Base-by-base conservation (phyloP, 192 early-diverging fungal genomes). In the Spinellus fusiger region DNA sequence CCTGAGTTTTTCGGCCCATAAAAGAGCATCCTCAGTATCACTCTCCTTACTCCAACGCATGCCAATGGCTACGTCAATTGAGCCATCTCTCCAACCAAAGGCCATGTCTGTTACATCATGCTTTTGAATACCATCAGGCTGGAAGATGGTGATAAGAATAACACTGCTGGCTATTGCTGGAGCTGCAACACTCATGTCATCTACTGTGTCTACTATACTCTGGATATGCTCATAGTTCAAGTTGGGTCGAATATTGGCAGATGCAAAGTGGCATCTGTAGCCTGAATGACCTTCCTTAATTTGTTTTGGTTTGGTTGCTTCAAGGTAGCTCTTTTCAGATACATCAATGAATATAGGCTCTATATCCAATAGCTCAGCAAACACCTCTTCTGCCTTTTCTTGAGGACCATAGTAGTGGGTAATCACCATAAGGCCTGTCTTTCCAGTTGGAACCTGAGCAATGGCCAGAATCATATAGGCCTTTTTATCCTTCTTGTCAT, bases 11-110 rank as follows among this genome's bases (percentile, higher is more conserved):
- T 60, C 29, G 16, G 38, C 58, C 57, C 58, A 68, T 27, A 54
- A 25, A 9, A 34, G 27, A 29, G 54, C 32, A 18, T 35, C 22
- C 50, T 48, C 38, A 32, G 32, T 29, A 0, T 37, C 34, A 3
- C 31, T 48, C 3, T 40, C 49, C 23, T 61, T 49, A 32, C 49
- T n/a, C 66, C 66, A 68, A 6, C 37, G 38, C 34, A 53, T 52
- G 26, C 53, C 52, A 33, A 68, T 31, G 25, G 49, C 66, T 47
- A 59, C 53, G 49, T 68, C 66, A 48, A 68, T 54, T 27, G 46
- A 22, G n/a, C 25, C 38, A 48, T 68, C 59, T 7, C 66, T 20
- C 66, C 66, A 68, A n/a, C 49, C 44, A 29, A 61, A 68, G 0
- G 66, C 57, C 53, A 54, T 68, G 31, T 60, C 57, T 18, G 33